Conservation (phyloP, 164 flowering plant species). For the Amborella trichopoda region DNA sequence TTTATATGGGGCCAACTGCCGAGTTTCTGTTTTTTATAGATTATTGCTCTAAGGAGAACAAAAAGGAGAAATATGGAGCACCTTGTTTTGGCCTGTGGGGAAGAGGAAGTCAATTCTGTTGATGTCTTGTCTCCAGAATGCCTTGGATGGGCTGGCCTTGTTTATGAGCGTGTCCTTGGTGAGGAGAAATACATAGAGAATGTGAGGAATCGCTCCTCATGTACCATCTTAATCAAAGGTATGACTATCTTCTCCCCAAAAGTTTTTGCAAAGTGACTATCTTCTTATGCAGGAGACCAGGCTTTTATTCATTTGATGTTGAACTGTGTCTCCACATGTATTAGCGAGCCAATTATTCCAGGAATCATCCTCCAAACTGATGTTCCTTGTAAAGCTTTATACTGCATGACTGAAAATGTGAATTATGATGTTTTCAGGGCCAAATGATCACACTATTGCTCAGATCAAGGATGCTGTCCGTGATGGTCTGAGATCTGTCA, state of each 20-base stretch:
- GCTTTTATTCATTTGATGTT: no score
- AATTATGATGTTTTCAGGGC: slow-evolving; percentile 39
- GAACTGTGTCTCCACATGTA: no score
- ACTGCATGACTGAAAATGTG: no score
- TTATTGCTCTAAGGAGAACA: slow-evolving; percentile 90
- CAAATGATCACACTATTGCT: slow-evolving; percentile 97
- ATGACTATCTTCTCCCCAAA: not conserved
- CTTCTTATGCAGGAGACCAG: no score
- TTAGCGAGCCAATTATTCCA: no score
- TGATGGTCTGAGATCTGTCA: slow-evolving; percentile 91
- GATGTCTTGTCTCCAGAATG: slow-evolving; percentile 79
- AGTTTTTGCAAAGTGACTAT: no score
- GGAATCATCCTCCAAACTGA: no score
- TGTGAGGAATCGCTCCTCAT: slow-evolving; percentile 86
- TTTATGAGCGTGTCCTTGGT: slow-evolving; percentile 93
- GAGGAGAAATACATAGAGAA: slow-evolving; percentile 94
- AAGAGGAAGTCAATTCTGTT: slow-evolving; percentile 95
- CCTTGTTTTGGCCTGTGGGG: slow-evolving; percentile 93
- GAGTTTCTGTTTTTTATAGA: slow-evolving; percentile 30
- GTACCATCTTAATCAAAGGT: slow-evolving; percentile 97
- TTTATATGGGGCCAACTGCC: no score
- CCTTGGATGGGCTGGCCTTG: slow-evolving; percentile 99
- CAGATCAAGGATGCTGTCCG: slow-evolving; percentile 98
- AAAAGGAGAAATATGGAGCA: slow-evolving; percentile 97
- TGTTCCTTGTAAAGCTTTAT: no score